phyloP scores from a whole-genome alignment of 495 filamentous ascomycete genomes.

The Daldinia vernicosa region DNA sequence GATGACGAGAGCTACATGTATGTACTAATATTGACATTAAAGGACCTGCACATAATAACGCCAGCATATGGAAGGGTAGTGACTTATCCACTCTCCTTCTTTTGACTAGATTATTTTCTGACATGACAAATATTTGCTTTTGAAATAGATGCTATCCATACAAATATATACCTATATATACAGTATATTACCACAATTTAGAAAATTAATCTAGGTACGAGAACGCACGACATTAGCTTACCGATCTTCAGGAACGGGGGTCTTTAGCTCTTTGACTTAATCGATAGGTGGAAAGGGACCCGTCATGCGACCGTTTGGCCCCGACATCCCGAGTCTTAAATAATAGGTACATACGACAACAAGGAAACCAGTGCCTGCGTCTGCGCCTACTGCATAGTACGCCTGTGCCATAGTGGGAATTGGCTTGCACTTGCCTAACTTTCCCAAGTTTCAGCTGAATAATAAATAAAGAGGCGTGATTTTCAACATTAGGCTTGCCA shows the following conservation, averaged over 20 bases:
- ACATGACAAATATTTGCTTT: conserved; percentile 7
- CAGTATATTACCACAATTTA: conserved; percentile 9
- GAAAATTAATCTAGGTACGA: conserved; percentile 14
- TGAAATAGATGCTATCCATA: not conserved
- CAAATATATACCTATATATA: not conserved
- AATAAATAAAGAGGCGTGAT: conserved; percentile 27
- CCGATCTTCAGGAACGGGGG: conserved; percentile 37
- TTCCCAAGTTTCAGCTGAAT: conserved; percentile 28
- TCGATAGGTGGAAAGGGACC: conserved; percentile 33
- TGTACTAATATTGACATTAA: conserved; percentile 40
- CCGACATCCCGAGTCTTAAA: conserved; percentile 20
- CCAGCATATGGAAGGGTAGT: conserved; percentile 6
- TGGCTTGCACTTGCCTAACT: conserved; percentile 8
- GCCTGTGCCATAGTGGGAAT: conserved; percentile 12
- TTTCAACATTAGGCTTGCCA: conserved; percentile 9
- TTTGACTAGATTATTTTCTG: not conserved
- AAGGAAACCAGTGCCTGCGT: not conserved
- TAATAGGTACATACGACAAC: conserved; percentile 17
- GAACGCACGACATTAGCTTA: conserved; percentile 27
- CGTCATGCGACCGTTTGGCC: conserved; percentile 34
- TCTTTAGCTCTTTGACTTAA: conserved; percentile 23
- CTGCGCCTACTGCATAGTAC: no score
- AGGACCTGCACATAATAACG: conserved; percentile 27
- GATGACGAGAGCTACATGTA: conserved; percentile 31
- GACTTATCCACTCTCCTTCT: conserved; percentile 10